These are phyloP conservation scores for Baudoinia panamericana DNA, from an alignment of 495 filamentous ascomycete species.

Conservation along the genomic window DNA sequence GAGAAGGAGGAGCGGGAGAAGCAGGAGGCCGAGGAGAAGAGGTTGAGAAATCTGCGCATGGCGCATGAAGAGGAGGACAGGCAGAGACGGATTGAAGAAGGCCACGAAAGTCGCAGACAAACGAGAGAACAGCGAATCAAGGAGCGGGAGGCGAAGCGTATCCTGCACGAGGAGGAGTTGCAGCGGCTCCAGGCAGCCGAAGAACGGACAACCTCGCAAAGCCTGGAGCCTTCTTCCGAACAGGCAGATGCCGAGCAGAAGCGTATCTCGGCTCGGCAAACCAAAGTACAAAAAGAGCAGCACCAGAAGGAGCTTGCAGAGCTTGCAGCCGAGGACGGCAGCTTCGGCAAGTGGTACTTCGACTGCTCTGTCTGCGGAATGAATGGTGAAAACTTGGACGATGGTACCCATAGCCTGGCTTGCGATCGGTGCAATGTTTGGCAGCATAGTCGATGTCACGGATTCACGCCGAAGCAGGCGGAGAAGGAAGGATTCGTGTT, in stretches of 20 bases:
- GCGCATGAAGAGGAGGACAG: slow-evolving; percentile 57
- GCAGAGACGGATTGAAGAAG: slow-evolving; percentile 53
- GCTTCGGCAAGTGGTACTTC: slow-evolving; percentile 70
- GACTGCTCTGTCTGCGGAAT: slow-evolving; percentile 80
- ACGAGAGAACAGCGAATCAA: slow-evolving; percentile 72
- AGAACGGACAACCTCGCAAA: slow-evolving; percentile 9
- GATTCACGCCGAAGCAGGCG: slow-evolving; percentile 60
- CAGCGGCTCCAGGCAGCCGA: slow-evolving; percentile 52
- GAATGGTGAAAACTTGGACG: slow-evolving; percentile 76
- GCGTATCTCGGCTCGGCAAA: slow-evolving; percentile 62
- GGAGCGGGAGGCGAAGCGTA: slow-evolving; percentile 68
- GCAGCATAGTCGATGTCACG: slow-evolving; percentile 89
- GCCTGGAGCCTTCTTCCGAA: slow-evolving; percentile 46
- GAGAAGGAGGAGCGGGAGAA: slow-evolving; percentile 60
- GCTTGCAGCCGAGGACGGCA: slow-evolving; percentile 45
- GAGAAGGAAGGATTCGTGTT: slow-evolving; percentile 83
- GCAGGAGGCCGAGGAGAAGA: slow-evolving; percentile 58
- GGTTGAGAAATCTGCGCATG: slow-evolving; percentile 47
- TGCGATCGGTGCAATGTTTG: slow-evolving; percentile 92
- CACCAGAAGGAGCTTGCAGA: slow-evolving; percentile 60
- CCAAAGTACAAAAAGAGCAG: slow-evolving; percentile 63
- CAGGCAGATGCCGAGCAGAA: slow-evolving; percentile 47
- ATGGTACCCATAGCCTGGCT: slow-evolving; percentile 84
- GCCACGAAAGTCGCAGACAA: slow-evolving; percentile 67
- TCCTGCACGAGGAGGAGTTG: slow-evolving; percentile 71